Conservation (phyloP, 1,284 basidiomycete genomes). For the Boletus nobilissimus region DNA sequence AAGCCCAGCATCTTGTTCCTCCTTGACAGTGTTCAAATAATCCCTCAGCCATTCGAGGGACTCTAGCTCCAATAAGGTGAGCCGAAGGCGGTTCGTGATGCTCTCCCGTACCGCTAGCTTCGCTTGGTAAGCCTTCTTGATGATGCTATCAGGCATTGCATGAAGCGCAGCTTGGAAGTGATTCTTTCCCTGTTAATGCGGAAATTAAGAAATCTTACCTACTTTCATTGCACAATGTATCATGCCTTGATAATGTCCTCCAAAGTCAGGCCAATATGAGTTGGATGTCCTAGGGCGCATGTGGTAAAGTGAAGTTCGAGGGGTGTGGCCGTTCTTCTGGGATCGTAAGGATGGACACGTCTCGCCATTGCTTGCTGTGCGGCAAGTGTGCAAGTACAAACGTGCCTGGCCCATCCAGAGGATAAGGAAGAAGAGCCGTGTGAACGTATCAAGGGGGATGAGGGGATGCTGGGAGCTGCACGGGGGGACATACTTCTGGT, state of each 20-base stretch:
- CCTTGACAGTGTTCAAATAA: no score
- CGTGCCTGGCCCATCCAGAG: neutral
- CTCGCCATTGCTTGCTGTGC: neutral
- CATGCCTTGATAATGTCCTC: neutral
- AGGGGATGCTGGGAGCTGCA: neutral
- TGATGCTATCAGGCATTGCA: no score
- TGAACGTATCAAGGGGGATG: neutral
- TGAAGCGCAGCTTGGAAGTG: no score
- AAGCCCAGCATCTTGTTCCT: no score
- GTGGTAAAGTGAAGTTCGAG: neutral
- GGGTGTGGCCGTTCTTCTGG: neutral
- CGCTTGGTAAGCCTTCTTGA: no score
- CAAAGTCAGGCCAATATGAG: neutral
- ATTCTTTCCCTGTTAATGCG: no score
- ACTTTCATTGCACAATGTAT: no score
- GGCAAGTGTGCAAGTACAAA: neutral
- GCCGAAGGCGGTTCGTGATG: no score
- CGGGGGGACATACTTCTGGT: neutral
- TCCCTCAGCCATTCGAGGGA: no score
- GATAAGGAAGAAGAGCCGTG: neutral
- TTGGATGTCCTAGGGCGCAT: neutral
- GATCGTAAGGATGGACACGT: neutral
- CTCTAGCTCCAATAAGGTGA: no score
- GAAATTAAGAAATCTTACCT: no score
- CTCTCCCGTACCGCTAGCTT: no score